Evolutionary conservation across 1,284 basidiomycete genomes (phyloP).

Genomic region (Hemileccinum hortonii): DNA sequence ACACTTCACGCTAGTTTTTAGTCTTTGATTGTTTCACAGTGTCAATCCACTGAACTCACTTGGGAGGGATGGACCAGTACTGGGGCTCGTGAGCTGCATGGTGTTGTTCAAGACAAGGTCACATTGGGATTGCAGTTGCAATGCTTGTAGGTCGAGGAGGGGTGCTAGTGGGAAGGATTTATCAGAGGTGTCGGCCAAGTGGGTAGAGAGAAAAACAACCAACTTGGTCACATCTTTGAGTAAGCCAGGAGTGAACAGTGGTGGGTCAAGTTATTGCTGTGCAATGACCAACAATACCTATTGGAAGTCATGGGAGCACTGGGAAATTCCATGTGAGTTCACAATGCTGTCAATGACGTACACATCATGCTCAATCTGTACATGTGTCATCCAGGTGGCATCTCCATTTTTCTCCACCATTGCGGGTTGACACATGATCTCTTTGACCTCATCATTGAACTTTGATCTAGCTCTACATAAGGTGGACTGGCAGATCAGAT

Average conservation of each 20-base stretch:
- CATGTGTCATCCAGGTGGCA: not conserved
- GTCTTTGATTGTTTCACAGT: too few species aligned
- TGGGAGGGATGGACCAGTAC: conserved; percentile 21
- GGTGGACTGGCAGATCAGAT: not conserved
- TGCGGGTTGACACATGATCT: conserved; percentile 2
- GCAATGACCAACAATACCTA: conserved; percentile 14
- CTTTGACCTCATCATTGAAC: not conserved
- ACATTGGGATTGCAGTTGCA: conserved; percentile 23
- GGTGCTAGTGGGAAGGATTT: too few species aligned
- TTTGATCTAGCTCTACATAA: not conserved
- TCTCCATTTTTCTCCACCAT: conserved; percentile 3
- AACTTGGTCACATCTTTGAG: not conserved
- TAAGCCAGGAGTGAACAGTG: not conserved
- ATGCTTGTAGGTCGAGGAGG: conserved; percentile 6
- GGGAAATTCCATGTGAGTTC: conserved; percentile 19
- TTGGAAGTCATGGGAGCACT: conserved; percentile 22
- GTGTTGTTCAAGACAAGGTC: conserved; percentile 17
- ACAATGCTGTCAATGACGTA: too few species aligned
- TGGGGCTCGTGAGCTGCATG: conserved; percentile 21
- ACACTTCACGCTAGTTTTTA: too few species aligned
- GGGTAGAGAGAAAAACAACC: not conserved
- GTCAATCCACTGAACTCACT: conserved; percentile 6
- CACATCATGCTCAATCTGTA: not conserved
- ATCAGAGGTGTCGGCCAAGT: not conserved
- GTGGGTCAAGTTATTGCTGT: conserved; percentile 9